phyloP scores from a whole-genome alignment of 1,139 yeast species.

The Candida sp. region DNA sequence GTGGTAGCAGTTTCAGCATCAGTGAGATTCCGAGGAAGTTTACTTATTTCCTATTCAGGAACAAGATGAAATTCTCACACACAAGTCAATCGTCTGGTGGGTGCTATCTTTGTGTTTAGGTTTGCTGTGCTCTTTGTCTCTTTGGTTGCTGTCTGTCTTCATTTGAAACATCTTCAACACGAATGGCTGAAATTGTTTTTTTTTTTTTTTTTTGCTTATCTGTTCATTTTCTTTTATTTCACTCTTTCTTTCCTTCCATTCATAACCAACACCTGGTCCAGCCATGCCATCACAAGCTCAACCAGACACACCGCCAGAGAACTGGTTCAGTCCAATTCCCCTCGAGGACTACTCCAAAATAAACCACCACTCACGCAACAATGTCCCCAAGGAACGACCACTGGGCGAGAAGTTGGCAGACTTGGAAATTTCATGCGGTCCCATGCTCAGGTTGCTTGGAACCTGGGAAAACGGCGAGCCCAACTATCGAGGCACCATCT shows the following conservation, averaged over 20 bases:
- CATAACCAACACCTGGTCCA: background rate
- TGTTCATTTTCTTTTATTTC: background rate
- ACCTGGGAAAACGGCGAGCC: conserved; percentile 49
- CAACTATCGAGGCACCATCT: conserved; percentile 66
- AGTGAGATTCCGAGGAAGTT: too few species aligned
- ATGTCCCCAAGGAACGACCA: conserved; percentile 16
- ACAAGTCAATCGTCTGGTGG: too few species aligned
- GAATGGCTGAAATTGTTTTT: conserved; percentile 1
- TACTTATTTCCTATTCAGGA: too few species aligned
- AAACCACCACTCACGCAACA: conserved; percentile 26
- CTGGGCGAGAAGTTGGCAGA: conserved; percentile 24
- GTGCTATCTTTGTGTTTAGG: too few species aligned
- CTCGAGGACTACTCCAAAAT: conserved; percentile 29
- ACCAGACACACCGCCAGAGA: conserved; percentile 5
- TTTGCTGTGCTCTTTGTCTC: background rate
- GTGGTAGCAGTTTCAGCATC: too few species aligned
- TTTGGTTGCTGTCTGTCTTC: background rate
- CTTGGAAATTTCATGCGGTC: conserved; percentile 74
- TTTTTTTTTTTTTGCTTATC: background rate
- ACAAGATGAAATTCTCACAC: background rate
- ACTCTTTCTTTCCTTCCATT: background rate
- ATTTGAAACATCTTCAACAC: background rate
- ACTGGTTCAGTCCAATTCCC: conserved; percentile 36
- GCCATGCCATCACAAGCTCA: conserved; percentile 1
- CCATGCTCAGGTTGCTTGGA: conserved; percentile 70